Base-by-base conservation (phyloP, 2,329 filamentous ascomycete species). In the Trichoderma koningii region DNA sequence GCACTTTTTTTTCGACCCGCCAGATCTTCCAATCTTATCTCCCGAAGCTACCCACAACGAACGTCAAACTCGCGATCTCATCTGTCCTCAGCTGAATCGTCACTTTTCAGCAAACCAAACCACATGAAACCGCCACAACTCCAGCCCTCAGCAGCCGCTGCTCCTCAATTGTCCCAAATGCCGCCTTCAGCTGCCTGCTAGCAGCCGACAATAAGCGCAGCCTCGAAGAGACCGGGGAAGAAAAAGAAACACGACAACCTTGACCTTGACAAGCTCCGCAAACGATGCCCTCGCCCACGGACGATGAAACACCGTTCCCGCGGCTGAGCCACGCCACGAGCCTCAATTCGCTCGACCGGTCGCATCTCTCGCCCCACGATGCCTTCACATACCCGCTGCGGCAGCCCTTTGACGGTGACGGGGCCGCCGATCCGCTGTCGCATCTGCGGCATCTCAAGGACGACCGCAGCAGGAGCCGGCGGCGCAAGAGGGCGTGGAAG, bases 351-450 rank as follows among this genome's bases (percentile, higher is more conserved):
- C 75, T 77, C 61, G 85, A 88, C 70, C 87, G 88, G 34, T 88
- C 84, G 57, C 88, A 88, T 68, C 87, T 96, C 48, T 89, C 91
- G 4, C 92, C 92, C 17, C 90, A 94, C 79, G 92, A 96, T 85
- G 92, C 92, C 63, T 91, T 92, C 77, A 84, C 87, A 72, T 87
- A 88, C 2, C 85, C 89, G 44, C 86, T 87, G 5, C 83, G 86
- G 73, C 81, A 76, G 70, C 79, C 77, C 63, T 78, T 67, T 55
- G 56, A 75, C 42, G 80, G 71, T 71, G 77, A 82, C 68, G 65
- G 75, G 71, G 66, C 74, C 69, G 69, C 67, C 41, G 71, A 71
- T 21, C 66, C 70, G 12, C 70, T 75, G 41, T 71, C 76, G 55
- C 80, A 78, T 53, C 67, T 76, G 70, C 82, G 80, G 69, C 80